Evolutionary conservation across 805 yeast species (phyloP), one percentile per base, ranked within the genome.

Genomic region (Ogataea pilisensis): DNA sequence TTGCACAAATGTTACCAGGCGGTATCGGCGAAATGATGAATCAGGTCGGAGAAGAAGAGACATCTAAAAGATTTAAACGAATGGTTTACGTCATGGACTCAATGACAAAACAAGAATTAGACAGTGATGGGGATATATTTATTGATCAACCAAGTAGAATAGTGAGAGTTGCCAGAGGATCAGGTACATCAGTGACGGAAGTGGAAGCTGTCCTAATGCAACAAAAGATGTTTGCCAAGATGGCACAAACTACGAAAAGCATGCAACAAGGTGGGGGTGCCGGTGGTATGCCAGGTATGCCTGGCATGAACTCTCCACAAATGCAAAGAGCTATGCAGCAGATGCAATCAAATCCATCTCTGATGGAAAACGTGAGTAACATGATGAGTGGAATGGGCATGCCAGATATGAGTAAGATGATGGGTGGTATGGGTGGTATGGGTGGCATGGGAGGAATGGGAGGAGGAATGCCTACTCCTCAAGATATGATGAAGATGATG

Each of bases 51-150:
- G 97, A 89, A 60, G 96, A 88, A 53, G 98, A 93, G 55, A 82
- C 96, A 0, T 77, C 87, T n/a, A 73, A 76, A 41, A 75, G 83
- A 57, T 72, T 91, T 68, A 91, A 90, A 60, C 74, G 82, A 49
- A 88, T 91, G 95, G 81, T 91, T 34, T 90, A 77, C 55, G 82
- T 91, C 22, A 77, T 91, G 85, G 99, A 91, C 62, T 88, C 97
- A 2, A 91, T 91, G 99, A 91, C 96, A 1, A 82, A 81, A 49
- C 71, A 82, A 56, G 99, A 91, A 67, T 75, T 91, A 45, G 95
- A 88, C 54, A 77, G 87, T 48, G 98, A 91, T 61, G 98, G 98
- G 1, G 69, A 78, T 45, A 65, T 85, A 17, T 88, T 91, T 61
- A 72, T 76, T 29, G 79, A 81, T 38, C 80, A 90, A 63, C 98